Percentiles rank a stretch among this genome's conserved stretches.
phyloP scores from a whole-genome alignment of 2,329 filamentous ascomycete species.

The Chalaropsis ovoidea region DNA sequence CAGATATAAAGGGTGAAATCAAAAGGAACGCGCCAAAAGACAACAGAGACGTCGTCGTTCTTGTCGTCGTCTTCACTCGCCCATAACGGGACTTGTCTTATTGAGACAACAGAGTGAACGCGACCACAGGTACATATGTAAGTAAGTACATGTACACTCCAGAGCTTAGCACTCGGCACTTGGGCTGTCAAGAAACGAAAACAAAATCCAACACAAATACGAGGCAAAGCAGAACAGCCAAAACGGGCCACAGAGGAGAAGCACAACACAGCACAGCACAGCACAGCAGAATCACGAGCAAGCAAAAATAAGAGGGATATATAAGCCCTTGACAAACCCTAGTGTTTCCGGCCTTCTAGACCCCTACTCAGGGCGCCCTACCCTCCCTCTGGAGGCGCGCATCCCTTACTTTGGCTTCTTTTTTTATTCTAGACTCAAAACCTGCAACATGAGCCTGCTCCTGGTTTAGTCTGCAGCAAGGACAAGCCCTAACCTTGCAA shows the following conservation, averaged over 20 bases:
- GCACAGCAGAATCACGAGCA: neutral
- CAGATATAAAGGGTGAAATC: neutral
- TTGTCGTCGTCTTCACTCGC: neutral
- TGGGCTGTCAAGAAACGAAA: slow-evolving; percentile 10
- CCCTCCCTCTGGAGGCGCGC: neutral
- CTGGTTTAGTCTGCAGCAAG: neutral
- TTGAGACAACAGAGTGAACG: neutral
- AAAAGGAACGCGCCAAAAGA: neutral
- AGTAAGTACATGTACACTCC: too few species aligned
- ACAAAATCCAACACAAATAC: slow-evolving; percentile 6
- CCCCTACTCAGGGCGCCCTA: neutral
- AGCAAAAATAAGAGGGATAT: neutral
- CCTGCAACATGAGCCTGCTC: neutral
- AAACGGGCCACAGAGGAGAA: neutral
- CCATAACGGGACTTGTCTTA: neutral
- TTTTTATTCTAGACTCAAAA: slow-evolving; percentile 6
- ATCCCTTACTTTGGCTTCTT: slow-evolving; percentile 10
- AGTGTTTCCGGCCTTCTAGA: slow-evolving; percentile 8
- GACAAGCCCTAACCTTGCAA: neutral
- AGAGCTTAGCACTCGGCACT: slow-evolving; percentile 8
- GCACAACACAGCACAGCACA: too few species aligned
- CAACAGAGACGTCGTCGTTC: neutral
- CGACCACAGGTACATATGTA: neutral
- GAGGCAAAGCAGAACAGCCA: neutral
- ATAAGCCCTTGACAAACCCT: neutral